These are phyloP conservation scores for Pittosporum tobira DNA, from an alignment of 129 eudicot genomes.

Conservation along the genomic window DNA sequence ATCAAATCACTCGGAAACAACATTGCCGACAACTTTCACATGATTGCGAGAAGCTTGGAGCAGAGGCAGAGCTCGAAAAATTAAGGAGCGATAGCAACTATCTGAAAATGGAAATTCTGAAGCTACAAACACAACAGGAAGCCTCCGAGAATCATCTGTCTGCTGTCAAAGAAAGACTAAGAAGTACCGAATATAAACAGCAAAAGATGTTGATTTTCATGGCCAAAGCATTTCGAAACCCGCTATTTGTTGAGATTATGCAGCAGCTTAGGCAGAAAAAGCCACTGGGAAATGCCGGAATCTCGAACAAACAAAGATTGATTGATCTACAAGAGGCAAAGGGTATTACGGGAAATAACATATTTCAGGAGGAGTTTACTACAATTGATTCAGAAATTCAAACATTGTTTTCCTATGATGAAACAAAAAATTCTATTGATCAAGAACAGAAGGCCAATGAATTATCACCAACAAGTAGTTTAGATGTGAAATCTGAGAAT, in stretches of 20 bases:
- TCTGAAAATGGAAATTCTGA: constrained; percentile 39
- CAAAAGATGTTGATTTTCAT: constrained; percentile 38
- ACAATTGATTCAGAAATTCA: constrained; percentile 30
- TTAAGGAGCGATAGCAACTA: constrained; percentile 33
- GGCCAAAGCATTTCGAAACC: constrained; percentile 43
- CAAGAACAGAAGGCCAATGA: constrained; percentile 25
- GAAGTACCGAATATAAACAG: constrained; percentile 41
- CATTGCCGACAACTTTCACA: constrained; percentile 13
- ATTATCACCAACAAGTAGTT: constrained; percentile 13
- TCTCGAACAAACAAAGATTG: constrained; percentile 37
- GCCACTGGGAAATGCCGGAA: constrained; percentile 19
- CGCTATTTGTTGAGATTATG: constrained; percentile 32
- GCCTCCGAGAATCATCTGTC: constrained; percentile 29
- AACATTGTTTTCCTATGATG: constrained; percentile 26
- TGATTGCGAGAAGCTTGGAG: constrained; percentile 10
- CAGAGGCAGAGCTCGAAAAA: constrained; percentile 44
- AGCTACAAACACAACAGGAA: constrained; percentile 51
- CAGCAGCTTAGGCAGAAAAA: constrained; percentile 34
- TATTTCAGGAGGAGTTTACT: constrained; percentile 29
- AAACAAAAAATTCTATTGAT: constrained; percentile 26
- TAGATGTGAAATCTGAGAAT: constrained; percentile 32
- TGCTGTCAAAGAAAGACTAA: constrained; percentile 38
- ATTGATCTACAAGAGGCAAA: constrained; percentile 5
- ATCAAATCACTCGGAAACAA: constrained; percentile 22
- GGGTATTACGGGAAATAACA: constrained; percentile 6